These are phyloP conservation scores for Phaeophleospora eucalypticola DNA, from an alignment of 2,329 filamentous ascomycete genomes.

Conservation along the genomic window DNA sequence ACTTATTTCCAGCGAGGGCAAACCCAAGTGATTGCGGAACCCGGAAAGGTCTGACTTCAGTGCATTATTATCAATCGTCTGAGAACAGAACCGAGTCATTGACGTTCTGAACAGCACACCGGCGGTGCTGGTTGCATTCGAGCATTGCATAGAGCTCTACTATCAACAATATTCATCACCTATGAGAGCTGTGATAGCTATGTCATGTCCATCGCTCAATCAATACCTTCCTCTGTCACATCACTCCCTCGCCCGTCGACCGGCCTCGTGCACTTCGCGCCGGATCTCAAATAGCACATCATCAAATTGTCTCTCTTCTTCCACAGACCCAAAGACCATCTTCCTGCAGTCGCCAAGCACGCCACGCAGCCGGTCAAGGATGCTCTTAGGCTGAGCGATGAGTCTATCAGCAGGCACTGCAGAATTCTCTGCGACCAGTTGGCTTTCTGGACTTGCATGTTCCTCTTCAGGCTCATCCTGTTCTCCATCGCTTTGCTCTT, in stretches of 20 bases:
- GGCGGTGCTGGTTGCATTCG: background rate
- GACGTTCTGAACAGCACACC: background rate
- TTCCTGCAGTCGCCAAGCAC: conserved; percentile 58
- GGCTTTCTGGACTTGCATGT: background rate
- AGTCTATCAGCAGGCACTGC: background rate
- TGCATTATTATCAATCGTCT: too few species aligned
- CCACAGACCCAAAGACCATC: conserved; percentile 58
- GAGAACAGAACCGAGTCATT: too few species aligned
- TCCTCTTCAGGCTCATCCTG: background rate
- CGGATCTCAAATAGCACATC: conserved; percentile 77
- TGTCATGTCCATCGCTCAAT: background rate
- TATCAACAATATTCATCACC: background rate
- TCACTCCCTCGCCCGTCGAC: conserved; percentile 2
- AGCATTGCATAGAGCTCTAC: background rate
- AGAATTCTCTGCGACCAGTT: background rate
- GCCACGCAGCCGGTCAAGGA: conserved; percentile 52
- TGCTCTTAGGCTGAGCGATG: conserved; percentile 37
- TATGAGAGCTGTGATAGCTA: background rate
- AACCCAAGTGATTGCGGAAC: too few species aligned
- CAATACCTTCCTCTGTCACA: background rate
- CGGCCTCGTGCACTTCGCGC: conserved; percentile 67
- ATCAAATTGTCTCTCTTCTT: conserved; percentile 69
- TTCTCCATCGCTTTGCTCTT: background rate
- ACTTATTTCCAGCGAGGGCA: background rate
- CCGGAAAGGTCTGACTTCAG: too few species aligned